Percentiles rank a stretch among this genome's conserved stretches.
phyloP scores from a whole-genome alignment of 805 yeast species.

The Candida tallmaniae region DNA sequence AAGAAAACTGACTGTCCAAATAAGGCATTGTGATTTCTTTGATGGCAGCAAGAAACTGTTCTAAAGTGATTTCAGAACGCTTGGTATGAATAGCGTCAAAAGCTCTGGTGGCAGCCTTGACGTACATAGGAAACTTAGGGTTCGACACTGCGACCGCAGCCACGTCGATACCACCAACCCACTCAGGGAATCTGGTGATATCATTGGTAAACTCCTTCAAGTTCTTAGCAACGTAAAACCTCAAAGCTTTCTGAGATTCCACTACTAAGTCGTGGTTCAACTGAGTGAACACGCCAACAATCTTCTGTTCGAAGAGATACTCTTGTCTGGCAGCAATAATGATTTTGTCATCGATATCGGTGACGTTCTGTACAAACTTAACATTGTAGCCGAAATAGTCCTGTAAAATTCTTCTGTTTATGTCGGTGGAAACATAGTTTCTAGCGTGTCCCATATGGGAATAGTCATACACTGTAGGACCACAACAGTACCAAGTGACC shows the following conservation, averaged over 20 bases:
- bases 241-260: constrained; percentile 42
- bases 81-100: constrained; percentile 34
- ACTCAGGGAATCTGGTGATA: constrained; percentile 35
- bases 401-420: constrained; percentile 82
- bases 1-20: constrained; percentile 69
- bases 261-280: constrained; percentile 32
- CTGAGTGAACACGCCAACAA: constrained; percentile 20
- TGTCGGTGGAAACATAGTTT: constrained; percentile 91
- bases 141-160: constrained; percentile 47
- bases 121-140: constrained; percentile 88
- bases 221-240: constrained; percentile 48
- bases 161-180: constrained; percentile 50
- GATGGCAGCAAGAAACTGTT: constrained; percentile 43
- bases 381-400: constrained; percentile 91
- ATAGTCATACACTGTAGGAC: constrained; percentile 96
- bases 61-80: constrained; percentile 19
- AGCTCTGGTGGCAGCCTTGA: constrained; percentile 57
- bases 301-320: constrained; percentile 65
- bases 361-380: constrained; percentile 89
- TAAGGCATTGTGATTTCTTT: constrained; percentile 73
- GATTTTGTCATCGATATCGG: constrained; percentile 98
- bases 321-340: constrained; percentile 91
- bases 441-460: constrained; percentile 99
- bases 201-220: constrained; percentile 40
- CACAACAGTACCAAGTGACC: constrained; percentile 95